phyloP scores from a whole-genome alignment of 768 basidiomycete genomes.

The Termitomyces sp. region DNA sequence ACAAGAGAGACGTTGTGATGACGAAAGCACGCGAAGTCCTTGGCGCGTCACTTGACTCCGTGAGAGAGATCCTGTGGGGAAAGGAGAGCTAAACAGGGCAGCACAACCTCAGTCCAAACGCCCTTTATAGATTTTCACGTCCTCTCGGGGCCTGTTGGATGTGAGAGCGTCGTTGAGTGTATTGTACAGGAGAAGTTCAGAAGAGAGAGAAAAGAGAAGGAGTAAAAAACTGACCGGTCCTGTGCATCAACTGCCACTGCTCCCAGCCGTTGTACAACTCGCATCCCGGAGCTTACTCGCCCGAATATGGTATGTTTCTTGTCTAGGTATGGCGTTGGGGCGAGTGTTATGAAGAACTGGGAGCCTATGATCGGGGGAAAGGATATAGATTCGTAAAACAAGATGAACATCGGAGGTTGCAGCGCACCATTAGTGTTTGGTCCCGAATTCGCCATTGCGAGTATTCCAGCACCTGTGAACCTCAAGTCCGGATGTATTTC shows the following conservation, averaged over 20 bases:
- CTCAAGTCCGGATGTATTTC: slow-evolving; percentile 88
- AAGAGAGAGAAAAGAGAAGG: background rate
- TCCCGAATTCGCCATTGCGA: slow-evolving; percentile 97
- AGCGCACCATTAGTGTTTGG: slow-evolving; percentile 80
- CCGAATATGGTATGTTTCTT: slow-evolving; percentile 90
- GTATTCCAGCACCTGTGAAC: slow-evolving; percentile 94
- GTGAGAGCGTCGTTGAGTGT: background rate
- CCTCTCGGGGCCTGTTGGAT: slow-evolving; percentile 55
- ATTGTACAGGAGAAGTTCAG: background rate
- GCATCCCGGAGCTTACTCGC: slow-evolving; percentile 86
- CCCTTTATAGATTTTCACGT: slow-evolving; percentile 88
- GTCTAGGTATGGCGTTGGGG: slow-evolving; percentile 81
- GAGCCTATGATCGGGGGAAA: slow-evolving; percentile 53
- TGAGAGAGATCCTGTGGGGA: background rate
- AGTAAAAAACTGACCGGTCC: slow-evolving; percentile 60
- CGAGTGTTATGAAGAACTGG: slow-evolving; percentile 90
- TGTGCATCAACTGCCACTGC: slow-evolving; percentile 88
- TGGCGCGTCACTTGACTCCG: slow-evolving; percentile 1
- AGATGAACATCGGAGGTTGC: slow-evolving; percentile 48
- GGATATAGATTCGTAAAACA: slow-evolving; percentile 25
- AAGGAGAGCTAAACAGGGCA: background rate
- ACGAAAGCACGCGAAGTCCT: background rate
- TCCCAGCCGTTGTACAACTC: slow-evolving; percentile 87
- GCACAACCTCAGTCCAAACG: slow-evolving; percentile 28
- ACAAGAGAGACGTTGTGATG: background rate